These are phyloP conservation scores for Metschnikowia amazonensis DNA, from an alignment of 805 yeast species.

Conservation along the genomic window DNA sequence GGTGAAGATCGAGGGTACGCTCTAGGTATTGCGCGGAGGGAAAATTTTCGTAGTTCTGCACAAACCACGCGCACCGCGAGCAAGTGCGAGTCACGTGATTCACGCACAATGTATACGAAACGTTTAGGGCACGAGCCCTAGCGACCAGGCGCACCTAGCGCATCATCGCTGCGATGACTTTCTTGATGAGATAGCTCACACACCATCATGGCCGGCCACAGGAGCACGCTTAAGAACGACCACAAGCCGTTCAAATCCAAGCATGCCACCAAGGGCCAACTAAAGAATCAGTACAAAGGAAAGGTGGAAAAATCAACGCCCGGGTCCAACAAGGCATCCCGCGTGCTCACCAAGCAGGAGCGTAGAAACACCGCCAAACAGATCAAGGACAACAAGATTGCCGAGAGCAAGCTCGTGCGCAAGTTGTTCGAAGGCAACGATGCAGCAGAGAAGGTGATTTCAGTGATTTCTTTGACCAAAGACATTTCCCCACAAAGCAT, in stretches of 20 bases:
- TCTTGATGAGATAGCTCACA: background rate
- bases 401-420: conserved; percentile 53
- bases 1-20: background rate
- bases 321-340: conserved; percentile 32
- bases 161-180: conserved; percentile 1
- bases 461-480: conserved; percentile 72
- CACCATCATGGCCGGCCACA: conserved; percentile 65
- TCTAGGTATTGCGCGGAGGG: conserved; percentile 12
- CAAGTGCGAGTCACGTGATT: background rate
- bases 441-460: conserved; percentile 81
- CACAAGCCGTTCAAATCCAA: conserved; percentile 90
- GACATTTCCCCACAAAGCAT: conserved; percentile 62
- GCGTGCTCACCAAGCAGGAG: conserved; percentile 47
- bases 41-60: conserved; percentile 14
- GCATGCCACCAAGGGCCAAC: conserved; percentile 84
- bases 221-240: conserved; percentile 75
- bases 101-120: background rate
- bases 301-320: conserved; percentile 69
- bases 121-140: conserved; percentile 13
- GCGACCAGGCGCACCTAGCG: conserved; percentile 7
- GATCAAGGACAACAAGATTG: conserved; percentile 66
- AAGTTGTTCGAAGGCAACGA: conserved; percentile 73
- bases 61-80: conserved; percentile 1
- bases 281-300: conserved; percentile 79
- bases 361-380: conserved; percentile 80